Evolutionary conservation across 2,329 filamentous ascomycete genomes (phyloP).

Genomic region (Talaromyces atroroseus): DNA sequence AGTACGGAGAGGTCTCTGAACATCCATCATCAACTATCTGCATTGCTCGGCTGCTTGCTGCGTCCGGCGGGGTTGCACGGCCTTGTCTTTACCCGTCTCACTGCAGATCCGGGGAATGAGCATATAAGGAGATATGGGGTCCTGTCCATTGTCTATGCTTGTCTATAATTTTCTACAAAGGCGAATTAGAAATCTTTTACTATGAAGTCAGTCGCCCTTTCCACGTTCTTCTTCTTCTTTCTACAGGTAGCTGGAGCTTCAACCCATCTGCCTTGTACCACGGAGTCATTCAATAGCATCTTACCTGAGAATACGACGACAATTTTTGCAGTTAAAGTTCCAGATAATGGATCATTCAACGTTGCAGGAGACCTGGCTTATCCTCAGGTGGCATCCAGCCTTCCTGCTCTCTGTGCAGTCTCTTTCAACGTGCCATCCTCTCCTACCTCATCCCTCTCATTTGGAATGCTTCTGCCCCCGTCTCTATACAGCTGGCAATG

Average conservation of each 20-base stretch:
- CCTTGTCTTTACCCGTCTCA: too few relatives aligned
- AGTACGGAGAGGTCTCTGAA: too few relatives aligned
- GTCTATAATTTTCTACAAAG: too few relatives aligned
- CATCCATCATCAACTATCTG: too few relatives aligned
- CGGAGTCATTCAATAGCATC: not conserved
- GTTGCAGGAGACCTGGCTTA: not conserved
- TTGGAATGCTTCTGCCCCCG: not conserved
- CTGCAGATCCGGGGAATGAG: too few relatives aligned
- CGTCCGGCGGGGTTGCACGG: too few relatives aligned
- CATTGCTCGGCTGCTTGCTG: too few relatives aligned
- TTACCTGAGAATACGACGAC: not conserved
- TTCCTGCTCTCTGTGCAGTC: not conserved
- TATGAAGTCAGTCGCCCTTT: not conserved
- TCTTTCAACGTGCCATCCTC: not conserved
- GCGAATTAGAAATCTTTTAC: too few relatives aligned
- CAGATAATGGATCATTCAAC: not conserved
- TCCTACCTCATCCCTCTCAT: not conserved
- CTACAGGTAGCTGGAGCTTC: not conserved
- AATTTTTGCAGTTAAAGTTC: not conserved
- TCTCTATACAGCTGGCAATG: not conserved
- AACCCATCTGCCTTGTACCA: not conserved
- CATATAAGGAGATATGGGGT: too few relatives aligned
- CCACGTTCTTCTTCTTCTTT: not conserved
- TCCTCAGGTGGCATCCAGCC: not conserved
- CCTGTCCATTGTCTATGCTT: too few relatives aligned